Evolutionary conservation across 2,329 filamentous ascomycete genomes (phyloP).

Genomic region (Penicillium palitans): DNA sequence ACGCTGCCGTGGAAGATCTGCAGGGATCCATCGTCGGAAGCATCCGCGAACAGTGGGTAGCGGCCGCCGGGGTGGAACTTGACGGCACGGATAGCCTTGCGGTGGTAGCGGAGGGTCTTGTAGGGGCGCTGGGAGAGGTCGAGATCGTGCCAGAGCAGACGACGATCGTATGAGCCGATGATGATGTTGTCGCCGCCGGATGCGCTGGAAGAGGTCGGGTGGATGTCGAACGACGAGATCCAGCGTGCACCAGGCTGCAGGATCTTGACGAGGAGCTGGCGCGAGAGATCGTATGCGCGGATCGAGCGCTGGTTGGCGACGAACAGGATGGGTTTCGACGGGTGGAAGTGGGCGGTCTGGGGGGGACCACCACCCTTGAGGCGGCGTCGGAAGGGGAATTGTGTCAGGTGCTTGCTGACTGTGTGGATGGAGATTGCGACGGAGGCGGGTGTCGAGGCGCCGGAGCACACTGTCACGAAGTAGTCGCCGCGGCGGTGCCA

Average conservation of each 20-base stretch:
- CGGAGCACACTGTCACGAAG: constrained; percentile 84
- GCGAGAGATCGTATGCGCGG: constrained; percentile 88
- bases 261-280: constrained; percentile 88
- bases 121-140: constrained; percentile 88
- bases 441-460: constrained; percentile 49
- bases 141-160: constrained; percentile 94
- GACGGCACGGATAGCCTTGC: constrained; percentile 85
- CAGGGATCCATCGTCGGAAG: constrained; percentile 88
- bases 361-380: constrained; percentile 71
- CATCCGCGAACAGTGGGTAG: constrained; percentile 87
- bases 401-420: constrained; percentile 88
- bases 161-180: constrained; percentile 90
- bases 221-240: constrained; percentile 93
- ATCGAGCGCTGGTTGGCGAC: constrained; percentile 93
- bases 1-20: constrained; percentile 98
- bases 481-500: constrained; percentile 97
- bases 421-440: constrained; percentile 89
- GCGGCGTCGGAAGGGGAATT: constrained; percentile 81
- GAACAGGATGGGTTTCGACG: constrained; percentile 88
- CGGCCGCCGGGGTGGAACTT: constrained; percentile 77
- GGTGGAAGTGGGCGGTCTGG: constrained; percentile 92
- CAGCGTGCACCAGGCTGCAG: constrained; percentile 89
- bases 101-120: constrained; percentile 94
- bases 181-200: constrained; percentile 91
- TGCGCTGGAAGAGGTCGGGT: constrained; percentile 85